Base-by-base conservation (phyloP, 805 yeast species). In the Saccharomycopsis amapae region DNA sequence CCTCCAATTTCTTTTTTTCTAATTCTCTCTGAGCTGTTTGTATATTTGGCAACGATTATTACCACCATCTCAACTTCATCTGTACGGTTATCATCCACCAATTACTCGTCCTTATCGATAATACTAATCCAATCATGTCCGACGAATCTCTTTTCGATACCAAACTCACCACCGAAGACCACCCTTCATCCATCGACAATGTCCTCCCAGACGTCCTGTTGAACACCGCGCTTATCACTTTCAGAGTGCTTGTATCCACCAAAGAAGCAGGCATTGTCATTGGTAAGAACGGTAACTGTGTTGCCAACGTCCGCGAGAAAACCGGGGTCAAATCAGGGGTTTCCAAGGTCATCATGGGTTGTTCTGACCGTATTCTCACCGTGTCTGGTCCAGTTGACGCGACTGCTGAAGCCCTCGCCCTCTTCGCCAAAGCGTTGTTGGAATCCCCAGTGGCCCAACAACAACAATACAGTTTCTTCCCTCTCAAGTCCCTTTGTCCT, bases 201-300 rank as follows among this genome's bases (percentile, higher is more conserved):
- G 28, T 46, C 6, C 33, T 50, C 15, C 53, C 53, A 7, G 46
- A 40, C 17, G 51, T 44, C 18, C 42, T 22, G 19, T 41, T 49
- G 15, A 47, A 48, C 18, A 54, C 54, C 17, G 51, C 54, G 2
- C 50, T 62, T 28, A 62, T 66, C 32, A 63, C 67, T 7, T 47
- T 52, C 55, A 53, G 88, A 49, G 74, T 86, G 1, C 70, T 88
- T 24, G 83, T 88, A 17, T 79, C 93, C 2, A 76, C 88, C 45
- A 83, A 81, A 58, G 96, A 88, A 62, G 89, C 95, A 10, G 96
- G 96, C 15, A 84, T 87, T 51, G 77, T 88, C 51, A 88, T 88
- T 55, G 96, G 96, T 44, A 83, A 83, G 54, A 82, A 77, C 53
- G 96, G 96, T 38, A 69, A 73, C 41, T 81, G 81, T 45, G 87